Conservation (phyloP, 805 yeast species). For the Saturnispora galanensis region DNA sequence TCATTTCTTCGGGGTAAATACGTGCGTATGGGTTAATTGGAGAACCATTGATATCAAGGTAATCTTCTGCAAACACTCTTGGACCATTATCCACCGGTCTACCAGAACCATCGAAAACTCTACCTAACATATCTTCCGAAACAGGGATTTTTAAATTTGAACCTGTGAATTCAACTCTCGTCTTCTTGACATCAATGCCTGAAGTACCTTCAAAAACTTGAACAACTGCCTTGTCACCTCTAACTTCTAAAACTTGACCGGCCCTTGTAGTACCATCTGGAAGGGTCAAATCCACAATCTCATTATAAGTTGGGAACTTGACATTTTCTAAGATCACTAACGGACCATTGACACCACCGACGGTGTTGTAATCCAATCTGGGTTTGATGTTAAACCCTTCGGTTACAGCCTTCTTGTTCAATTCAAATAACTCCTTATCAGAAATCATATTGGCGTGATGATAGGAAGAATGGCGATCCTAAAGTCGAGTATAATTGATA, state of each 20-base stretch:
- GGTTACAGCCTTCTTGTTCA: conserved; percentile 86
- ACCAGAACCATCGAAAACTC: conserved; percentile 98
- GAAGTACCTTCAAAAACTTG: conserved; percentile 99
- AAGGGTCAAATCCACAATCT: conserved; percentile 90
- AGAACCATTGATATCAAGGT: conserved; percentile 95
- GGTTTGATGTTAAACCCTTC: conserved; percentile 89
- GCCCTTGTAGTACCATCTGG: conserved; percentile 94
- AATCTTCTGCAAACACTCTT: conserved; percentile 96
- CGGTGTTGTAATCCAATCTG: conserved; percentile 88
- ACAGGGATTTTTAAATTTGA: conserved; percentile 88
- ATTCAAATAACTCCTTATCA: conserved; percentile 42
- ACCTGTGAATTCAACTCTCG: conserved; percentile 96
- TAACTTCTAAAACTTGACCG: conserved; percentile 96
- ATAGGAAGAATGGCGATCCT: neutral
- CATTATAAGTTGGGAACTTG: conserved; percentile 85
- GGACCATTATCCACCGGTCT: conserved; percentile 98
- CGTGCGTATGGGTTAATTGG: conserved; percentile 98
- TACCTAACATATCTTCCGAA: conserved; percentile 93
- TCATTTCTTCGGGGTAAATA: conserved; percentile 99
- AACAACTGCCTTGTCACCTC: conserved; percentile 94
- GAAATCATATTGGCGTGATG: conserved; percentile 22
- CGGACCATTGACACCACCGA: conserved; percentile 98
- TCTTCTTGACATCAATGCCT: conserved; percentile 96
- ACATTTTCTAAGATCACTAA: conserved; percentile 83
- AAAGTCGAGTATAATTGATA: too few species aligned